These are phyloP conservation scores for Psilocybe sp. DNA, from an alignment of 768 basidiomycete species.

Conservation along the genomic window DNA sequence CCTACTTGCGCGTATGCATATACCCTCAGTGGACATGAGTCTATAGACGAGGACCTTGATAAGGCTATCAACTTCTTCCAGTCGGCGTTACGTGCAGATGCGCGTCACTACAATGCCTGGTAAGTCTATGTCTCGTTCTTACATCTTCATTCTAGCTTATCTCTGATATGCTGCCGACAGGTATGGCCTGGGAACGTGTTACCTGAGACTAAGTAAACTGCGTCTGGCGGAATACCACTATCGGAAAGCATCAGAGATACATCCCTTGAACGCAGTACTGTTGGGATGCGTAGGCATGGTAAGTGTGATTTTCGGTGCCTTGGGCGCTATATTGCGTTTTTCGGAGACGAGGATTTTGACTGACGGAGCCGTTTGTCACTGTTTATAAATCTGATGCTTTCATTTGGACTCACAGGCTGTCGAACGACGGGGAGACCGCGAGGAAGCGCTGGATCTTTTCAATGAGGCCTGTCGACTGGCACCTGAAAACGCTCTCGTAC, in stretches of 20 bases:
- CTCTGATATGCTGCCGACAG: constrained; percentile 43
- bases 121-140: constrained; percentile 36
- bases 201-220: constrained; percentile 90
- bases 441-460: constrained; percentile 75
- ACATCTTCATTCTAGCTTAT: constrained; percentile 21
- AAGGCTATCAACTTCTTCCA: constrained; percentile 91
- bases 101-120: constrained; percentile 98
- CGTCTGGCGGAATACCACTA: constrained; percentile 96
- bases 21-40: constrained; percentile 96
- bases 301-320: constrained; percentile 32
- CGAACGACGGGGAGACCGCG: constrained; percentile 79
- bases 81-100: constrained; percentile 85
- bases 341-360: constrained; percentile 20
- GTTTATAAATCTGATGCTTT: constrained; percentile 9
- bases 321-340: constrained; percentile 5
- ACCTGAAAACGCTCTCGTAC: constrained; percentile 88
- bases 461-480: constrained; percentile 76
- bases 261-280: constrained; percentile 93
- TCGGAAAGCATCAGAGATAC: constrained; percentile 87
- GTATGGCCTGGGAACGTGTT: constrained; percentile 99
- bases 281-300: constrained; percentile 96
- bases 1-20: constrained; percentile 92
- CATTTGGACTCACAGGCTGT: constrained; percentile 57
- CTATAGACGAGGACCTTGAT: constrained; percentile 92
- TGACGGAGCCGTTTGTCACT: constrained; percentile 17